Conservation (phyloP, 2,329 filamentous ascomycete species). For the Phoma sp. region DNA sequence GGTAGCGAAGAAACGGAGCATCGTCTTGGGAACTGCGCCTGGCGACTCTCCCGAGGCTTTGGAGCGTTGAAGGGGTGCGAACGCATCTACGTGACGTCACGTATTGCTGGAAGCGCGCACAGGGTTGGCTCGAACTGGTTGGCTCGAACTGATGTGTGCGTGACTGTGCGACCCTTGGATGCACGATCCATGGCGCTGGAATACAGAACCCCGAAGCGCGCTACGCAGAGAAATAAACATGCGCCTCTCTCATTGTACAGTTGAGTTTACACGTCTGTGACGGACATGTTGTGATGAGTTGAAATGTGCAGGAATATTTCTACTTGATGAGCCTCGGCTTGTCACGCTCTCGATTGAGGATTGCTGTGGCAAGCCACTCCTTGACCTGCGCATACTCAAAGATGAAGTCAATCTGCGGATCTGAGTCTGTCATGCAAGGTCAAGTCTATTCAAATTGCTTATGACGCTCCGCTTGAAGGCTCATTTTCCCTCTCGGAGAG, state of each 20-base stretch:
- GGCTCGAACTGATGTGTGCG: background rate
- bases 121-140: background rate
- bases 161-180: background rate
- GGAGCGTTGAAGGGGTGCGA: too few species aligned
- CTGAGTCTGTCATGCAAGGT: background rate
- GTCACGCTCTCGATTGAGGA: background rate
- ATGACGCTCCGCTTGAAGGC: background rate
- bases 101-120: background rate
- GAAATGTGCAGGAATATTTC: background rate
- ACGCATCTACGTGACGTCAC: background rate
- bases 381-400: background rate
- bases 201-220: background rate
- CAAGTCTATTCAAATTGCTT: background rate
- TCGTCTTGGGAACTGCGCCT: background rate
- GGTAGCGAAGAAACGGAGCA: constrained; percentile 15
- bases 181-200: background rate
- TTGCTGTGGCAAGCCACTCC: background rate
- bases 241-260: background rate
- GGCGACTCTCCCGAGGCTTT: background rate
- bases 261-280: background rate
- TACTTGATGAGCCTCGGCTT: background rate
- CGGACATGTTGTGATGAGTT: background rate
- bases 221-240: background rate
- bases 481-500: background rate
- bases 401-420: background rate